Conservation (phyloP, 108 stramenopile species). For the Nitzschia inconspicua region DNA sequence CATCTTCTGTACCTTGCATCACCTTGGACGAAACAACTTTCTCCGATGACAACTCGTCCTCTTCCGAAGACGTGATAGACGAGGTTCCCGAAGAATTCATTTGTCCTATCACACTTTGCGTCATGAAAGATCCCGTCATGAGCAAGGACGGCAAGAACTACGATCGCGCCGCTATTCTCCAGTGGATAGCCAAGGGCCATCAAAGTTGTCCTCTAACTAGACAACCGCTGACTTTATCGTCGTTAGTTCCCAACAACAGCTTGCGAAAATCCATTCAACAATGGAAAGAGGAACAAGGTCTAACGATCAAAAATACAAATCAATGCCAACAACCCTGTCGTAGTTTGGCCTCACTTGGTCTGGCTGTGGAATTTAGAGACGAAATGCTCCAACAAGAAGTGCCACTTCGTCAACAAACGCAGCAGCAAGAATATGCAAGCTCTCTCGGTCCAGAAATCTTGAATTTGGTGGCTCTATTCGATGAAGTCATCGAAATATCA, state of each 20-base stretch:
- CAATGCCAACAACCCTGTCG: too few species aligned
- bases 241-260: conserved; percentile 19
- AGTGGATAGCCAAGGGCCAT: conserved; percentile 23
- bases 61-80: too few species aligned
- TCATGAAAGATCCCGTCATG: conserved; percentile 36
- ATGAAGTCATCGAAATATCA: conserved; percentile 1
- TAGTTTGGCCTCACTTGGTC: too few species aligned
- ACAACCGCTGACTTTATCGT: conserved; percentile 14
- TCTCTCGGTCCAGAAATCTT: neutral
- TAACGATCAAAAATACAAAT: neutral
- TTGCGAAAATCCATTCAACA: conserved; percentile 12
- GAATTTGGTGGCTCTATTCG: too few species aligned
- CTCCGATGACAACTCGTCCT: too few species aligned
- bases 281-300: conserved; percentile 21
- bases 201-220: conserved; percentile 33
- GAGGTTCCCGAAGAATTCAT: conserved; percentile 20
- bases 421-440: neutral
- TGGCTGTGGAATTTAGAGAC: too few species aligned
- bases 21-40: too few species aligned
- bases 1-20: too few species aligned
- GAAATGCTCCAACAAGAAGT: too few species aligned
- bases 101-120: too few species aligned
- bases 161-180: conserved; percentile 31
- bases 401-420: too few species aligned
- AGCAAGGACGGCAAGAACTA: conserved; percentile 27